Evolutionary conservation across 164 flowering plant genomes (phyloP).

Genomic region (Nelumbo lutea): DNA sequence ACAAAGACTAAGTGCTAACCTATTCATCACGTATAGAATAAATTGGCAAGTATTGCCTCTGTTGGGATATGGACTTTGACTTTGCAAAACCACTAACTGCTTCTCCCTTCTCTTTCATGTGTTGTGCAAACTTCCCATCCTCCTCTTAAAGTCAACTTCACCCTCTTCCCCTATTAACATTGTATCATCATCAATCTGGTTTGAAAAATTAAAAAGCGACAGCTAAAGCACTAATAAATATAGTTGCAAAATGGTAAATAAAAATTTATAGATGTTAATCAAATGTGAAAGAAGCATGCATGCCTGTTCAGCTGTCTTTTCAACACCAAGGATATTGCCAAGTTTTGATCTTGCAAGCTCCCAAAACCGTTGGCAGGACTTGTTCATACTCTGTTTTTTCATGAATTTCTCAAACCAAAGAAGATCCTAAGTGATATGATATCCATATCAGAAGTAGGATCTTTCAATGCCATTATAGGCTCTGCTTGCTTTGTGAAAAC

Average conservation of each 20-base stretch:
- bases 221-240: no score
- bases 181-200: conserved; percentile 91
- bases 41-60: conserved; percentile 88
- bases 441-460: conserved; percentile 98
- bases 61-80: conserved; percentile 77
- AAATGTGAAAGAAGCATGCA: not conserved
- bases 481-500: conserved; percentile 95
- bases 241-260: not conserved
- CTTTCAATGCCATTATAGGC: conserved; percentile 90
- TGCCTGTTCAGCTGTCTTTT: conserved; percentile 95
- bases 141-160: conserved; percentile 84
- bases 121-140: conserved; percentile 91
- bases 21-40: conserved; percentile 87
- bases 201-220: conserved; percentile 7
- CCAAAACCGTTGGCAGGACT: conserved; percentile 97
- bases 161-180: conserved; percentile 89
- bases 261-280: not conserved
- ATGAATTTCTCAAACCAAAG: conserved; percentile 73
- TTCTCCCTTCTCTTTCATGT: conserved; percentile 75
- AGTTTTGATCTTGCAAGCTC: conserved; percentile 97
- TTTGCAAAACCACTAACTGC: conserved; percentile 98
- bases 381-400: conserved; percentile 80
- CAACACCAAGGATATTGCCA: conserved; percentile 95
- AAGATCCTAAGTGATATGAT: conserved; percentile 94
- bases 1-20: conserved; percentile 29